These are phyloP conservation scores for Ustilago trichophora DNA, from an alignment of 1,284 basidiomycete genomes.

Conservation along the genomic window DNA sequence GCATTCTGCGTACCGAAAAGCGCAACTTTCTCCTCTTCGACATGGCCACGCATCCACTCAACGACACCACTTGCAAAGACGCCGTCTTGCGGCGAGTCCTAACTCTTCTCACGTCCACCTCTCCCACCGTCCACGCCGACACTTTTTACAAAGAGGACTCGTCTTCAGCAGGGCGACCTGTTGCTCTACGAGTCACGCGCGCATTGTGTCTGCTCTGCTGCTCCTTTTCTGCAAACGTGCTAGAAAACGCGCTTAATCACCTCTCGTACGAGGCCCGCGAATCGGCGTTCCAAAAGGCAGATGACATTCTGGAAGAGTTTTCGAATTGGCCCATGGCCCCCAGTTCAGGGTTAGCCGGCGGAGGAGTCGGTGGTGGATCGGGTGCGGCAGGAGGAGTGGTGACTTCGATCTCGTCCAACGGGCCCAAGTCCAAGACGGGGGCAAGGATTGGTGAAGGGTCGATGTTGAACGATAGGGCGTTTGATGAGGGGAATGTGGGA, in stretches of 20 bases:
- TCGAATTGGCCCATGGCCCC: constrained; percentile 66
- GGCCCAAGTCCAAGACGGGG: constrained; percentile 15
- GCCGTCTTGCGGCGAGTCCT: constrained; percentile 60
- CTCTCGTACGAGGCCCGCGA: constrained; percentile 60
- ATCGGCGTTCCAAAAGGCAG: constrained; percentile 58
- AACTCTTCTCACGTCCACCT: constrained; percentile 52
- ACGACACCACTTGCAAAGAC: constrained; percentile 59
- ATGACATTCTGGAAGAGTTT: constrained; percentile 59
- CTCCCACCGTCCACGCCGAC: constrained; percentile 45
- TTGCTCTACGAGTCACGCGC: constrained; percentile 55
- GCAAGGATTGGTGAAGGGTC: constrained; percentile 42
- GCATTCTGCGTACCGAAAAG: constrained; percentile 65
- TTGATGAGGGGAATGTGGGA: constrained; percentile 35
- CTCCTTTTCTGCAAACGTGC: constrained; percentile 60
- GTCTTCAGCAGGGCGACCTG: constrained; percentile 11
- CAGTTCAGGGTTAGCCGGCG: constrained; percentile 39
- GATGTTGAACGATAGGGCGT: constrained; percentile 25
- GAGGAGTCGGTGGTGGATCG: constrained; percentile 30
- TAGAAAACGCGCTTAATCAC: constrained; percentile 63
- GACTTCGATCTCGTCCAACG: constrained; percentile 24
- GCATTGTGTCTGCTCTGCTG: constrained; percentile 59
- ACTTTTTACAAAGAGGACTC: constrained; percentile 58
- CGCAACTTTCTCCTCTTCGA: constrained; percentile 66
- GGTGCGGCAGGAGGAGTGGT: constrained; percentile 15
- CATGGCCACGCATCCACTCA: constrained; percentile 66